Conservation (phyloP, 2,329 filamentous ascomycete genomes). For the Colletotrichum coccodes region DNA sequence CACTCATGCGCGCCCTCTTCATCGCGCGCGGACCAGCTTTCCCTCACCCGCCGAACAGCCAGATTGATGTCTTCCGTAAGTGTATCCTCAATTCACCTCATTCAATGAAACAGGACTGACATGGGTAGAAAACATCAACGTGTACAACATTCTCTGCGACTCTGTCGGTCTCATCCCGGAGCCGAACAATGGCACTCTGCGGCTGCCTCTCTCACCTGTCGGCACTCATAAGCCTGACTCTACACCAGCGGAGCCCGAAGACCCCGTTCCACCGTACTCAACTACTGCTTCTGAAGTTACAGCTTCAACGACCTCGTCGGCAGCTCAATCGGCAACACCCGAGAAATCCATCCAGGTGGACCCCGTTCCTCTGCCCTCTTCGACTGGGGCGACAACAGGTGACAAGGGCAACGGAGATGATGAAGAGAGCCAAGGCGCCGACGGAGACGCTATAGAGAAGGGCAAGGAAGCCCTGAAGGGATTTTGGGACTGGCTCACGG, state of each 20-base stretch:
- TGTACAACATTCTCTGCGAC: constrained; percentile 96
- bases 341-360: constrained; percentile 35
- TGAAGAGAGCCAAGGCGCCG: constrained; percentile 36
- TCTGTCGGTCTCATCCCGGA: constrained; percentile 78
- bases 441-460: constrained; percentile 42
- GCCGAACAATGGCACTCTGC: constrained; percentile 89
- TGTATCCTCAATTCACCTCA: constrained; percentile 35
- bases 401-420: constrained; percentile 3
- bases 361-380: constrained; percentile 35
- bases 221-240: constrained; percentile 69
- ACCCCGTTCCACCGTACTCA: constrained; percentile 55
- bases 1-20: constrained; percentile 96
- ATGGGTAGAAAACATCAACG: constrained; percentile 83
- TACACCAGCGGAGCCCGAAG: constrained; percentile 59
- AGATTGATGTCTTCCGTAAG: constrained; percentile 85
- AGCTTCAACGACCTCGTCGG: constrained; percentile 22
- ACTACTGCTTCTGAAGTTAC: constrained; percentile 25
- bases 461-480: constrained; percentile 43
- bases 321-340: constrained; percentile 25
- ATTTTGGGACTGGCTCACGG: constrained; percentile 63
- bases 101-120: constrained; percentile 37
- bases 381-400: constrained; percentile 33
- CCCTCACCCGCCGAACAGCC: constrained; percentile 83
- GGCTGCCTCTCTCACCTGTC: constrained; percentile 72
- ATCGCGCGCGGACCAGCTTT: constrained; percentile 93